phyloP scores from a whole-genome alignment of 2,329 filamentous ascomycete species.

The Ilyonectria robusta region DNA sequence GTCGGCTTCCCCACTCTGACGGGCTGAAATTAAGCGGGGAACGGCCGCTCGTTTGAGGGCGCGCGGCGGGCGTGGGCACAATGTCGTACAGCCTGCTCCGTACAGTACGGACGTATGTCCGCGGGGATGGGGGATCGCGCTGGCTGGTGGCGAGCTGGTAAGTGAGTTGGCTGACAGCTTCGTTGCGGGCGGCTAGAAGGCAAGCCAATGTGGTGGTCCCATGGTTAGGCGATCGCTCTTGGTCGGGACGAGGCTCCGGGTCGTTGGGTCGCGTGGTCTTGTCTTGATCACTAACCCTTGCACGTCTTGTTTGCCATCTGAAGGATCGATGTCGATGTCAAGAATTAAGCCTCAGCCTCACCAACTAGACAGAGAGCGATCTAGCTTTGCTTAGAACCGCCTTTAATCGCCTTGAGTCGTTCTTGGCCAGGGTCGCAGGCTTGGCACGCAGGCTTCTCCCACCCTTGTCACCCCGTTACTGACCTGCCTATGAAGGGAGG shows the following conservation, averaged over 20 bases:
- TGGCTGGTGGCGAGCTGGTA: slow-evolving; percentile 1
- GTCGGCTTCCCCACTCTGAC: slow-evolving; percentile 38
- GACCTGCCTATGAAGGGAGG: slow-evolving; percentile 26
- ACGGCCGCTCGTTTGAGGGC: slow-evolving; percentile 49
- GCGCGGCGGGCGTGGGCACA: slow-evolving; percentile 22
- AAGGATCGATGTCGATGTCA: background rate
- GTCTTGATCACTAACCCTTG: background rate
- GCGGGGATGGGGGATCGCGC: background rate
- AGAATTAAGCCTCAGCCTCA: slow-evolving; percentile 9
- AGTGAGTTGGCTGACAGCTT: background rate
- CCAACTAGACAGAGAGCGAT: slow-evolving; percentile 6
- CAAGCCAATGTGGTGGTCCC: slow-evolving; percentile 2
- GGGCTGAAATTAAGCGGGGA: slow-evolving; percentile 41
- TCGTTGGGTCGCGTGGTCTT: slow-evolving; percentile 2
- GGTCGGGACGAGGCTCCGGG: background rate
- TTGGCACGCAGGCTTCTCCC: slow-evolving; percentile 2
- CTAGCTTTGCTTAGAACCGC: background rate
- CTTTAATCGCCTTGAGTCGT: slow-evolving; percentile 4
- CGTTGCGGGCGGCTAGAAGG: background rate
- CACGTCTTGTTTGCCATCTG: background rate
- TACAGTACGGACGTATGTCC: slow-evolving; percentile 1
- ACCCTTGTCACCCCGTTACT: slow-evolving; percentile 6
- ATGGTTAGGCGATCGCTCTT: slow-evolving; percentile 10
- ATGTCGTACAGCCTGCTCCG: background rate
- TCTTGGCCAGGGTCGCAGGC: slow-evolving; percentile 5